Conservation (phyloP, 352 stramenopile genomes). For the Globisporangium solare region DNA sequence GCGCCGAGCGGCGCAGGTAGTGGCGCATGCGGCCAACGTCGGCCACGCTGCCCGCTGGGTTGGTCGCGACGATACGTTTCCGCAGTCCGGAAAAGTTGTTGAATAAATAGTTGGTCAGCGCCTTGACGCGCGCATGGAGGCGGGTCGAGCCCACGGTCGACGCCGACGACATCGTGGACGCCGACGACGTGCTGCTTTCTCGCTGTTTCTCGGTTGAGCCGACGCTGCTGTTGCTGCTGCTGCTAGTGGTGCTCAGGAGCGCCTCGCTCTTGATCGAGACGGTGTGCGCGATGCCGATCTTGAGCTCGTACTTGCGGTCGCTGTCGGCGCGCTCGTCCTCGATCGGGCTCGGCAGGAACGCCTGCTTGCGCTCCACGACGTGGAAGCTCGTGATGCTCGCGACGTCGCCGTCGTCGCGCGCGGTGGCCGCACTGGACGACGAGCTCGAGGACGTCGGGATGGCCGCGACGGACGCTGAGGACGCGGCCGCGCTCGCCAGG, state of each 20-base stretch:
- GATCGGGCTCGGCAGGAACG: slow-evolving; percentile 7
- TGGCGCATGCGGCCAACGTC: slow-evolving; percentile 34
- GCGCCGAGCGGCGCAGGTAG: slow-evolving; percentile 38
- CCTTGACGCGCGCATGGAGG: slow-evolving; percentile 37
- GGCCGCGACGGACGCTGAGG: slow-evolving; percentile 2
- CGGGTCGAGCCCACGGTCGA: slow-evolving; percentile 6
- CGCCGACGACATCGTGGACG: slow-evolving; percentile 20
- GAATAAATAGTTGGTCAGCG: slow-evolving; percentile 39
- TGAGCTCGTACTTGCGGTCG: slow-evolving; percentile 34
- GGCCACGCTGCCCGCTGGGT: slow-evolving; percentile 20
- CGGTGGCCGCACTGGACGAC: not conserved
- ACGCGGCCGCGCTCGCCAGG: not conserved
- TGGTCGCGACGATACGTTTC: slow-evolving; percentile 16
- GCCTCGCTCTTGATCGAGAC: not conserved
- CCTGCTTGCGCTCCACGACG: slow-evolving; percentile 10
- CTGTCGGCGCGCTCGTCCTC: slow-evolving; percentile 16
- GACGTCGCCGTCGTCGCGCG: slow-evolving; percentile 19
- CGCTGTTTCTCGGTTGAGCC: slow-evolving; percentile 11
- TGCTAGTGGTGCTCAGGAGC: slow-evolving; percentile 2
- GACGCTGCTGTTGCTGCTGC: slow-evolving; percentile 13
- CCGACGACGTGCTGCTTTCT: slow-evolving; percentile 1
- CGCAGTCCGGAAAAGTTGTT: slow-evolving; percentile 35
- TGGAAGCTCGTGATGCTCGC: slow-evolving; percentile 6
- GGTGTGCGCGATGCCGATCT: slow-evolving; percentile 26
- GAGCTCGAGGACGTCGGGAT: slow-evolving; percentile 5